Evolutionary conservation across 148 eudicot genomes (phyloP), one percentile per base, ranked within the genome.

Genomic region (Vaccinium macrocarpon): DNA sequence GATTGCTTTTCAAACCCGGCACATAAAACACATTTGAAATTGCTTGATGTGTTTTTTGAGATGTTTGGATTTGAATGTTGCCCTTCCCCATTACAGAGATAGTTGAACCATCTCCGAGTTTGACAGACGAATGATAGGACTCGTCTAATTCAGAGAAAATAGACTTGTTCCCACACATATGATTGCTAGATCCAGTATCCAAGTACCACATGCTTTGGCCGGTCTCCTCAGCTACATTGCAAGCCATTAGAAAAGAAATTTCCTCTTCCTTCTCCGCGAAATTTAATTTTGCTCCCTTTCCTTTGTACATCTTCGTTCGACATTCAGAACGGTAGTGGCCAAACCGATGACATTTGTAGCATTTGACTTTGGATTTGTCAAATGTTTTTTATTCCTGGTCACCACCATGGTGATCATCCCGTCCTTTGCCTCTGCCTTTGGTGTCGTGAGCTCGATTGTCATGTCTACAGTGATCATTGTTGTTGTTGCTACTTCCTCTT

Each of bases 221-320:
- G 32, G 74, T 70, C 74, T 70, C 74, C 74, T 70, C 74, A 70
- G 74, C 38, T 3, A 70, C 42, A 70, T 27, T 70, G 42, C 38
- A 70, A 23, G 74, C 35, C 74, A 70, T 70, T 6, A 70, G 74
- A 70, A 70, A 42, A 25, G 74, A 70, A 70, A 70, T 70, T 29
- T 27, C 35, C 9, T 27, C 38, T 23, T 27, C 66, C 66, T 61
- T 15, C 70, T 62, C 29, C 0, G 27, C 70, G 8, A 62, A 32
- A 71, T 25, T 71, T 71, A 46, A 71, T 7, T 71, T 7, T 71
- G 35, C 75, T 25, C 75, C 75, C 16, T 25, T 73, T 73, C 29
- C 77, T 73, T 16, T 73, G 10, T 18, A 21, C 50, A 73, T 14
- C 29, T 73, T 73, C 7, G 49, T 73, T 15, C 23, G 11, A 13